A percentile compares a stretch with the other conserved stretches of the same genome.
phyloP scores from a whole-genome alignment of 257 asterid genomes.

The Plectranthus barbatus region DNA sequence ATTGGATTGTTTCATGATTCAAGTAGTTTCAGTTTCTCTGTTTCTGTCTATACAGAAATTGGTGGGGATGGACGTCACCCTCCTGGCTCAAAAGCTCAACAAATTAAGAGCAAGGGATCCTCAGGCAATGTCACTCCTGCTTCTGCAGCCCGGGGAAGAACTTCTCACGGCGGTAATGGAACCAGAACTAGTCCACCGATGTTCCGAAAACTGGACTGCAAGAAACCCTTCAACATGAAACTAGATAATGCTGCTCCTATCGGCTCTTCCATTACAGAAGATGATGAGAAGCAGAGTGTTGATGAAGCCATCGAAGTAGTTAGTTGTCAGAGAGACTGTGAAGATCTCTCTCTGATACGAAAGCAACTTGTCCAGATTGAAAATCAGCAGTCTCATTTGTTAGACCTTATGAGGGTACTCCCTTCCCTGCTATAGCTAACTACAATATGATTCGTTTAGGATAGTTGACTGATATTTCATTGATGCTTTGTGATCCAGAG shows the following conservation, averaged over 20 bases:
- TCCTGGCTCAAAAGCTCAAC: slow-evolving; percentile 34
- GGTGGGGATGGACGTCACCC: slow-evolving; percentile 44
- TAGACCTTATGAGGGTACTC: slow-evolving; percentile 68
- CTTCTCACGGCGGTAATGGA: slow-evolving; percentile 20
- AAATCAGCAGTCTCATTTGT: slow-evolving; percentile 66
- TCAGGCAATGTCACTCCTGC: slow-evolving; percentile 30
- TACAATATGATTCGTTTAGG: too few species aligned
- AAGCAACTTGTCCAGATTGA: slow-evolving; percentile 80
- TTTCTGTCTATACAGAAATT: slow-evolving; percentile 35
- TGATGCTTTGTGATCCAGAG: slow-evolving; percentile 25
- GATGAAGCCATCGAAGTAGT: slow-evolving; percentile 30
- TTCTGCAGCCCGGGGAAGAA: slow-evolving; percentile 33
- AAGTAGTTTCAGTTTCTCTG: too few species aligned
- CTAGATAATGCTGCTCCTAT: slow-evolving; percentile 12
- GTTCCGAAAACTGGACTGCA: slow-evolving; percentile 55
- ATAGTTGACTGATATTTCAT: not conserved
- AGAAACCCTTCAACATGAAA: slow-evolving; percentile 33
- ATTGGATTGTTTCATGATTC: too few species aligned
- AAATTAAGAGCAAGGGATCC: slow-evolving; percentile 30
- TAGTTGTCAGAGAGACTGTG: slow-evolving; percentile 45
- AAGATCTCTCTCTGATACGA: slow-evolving; percentile 54
- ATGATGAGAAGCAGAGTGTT: not conserved
- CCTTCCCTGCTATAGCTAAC: not conserved
- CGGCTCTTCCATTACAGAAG: slow-evolving; percentile 22
- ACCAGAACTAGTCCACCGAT: slow-evolving; percentile 43